Evolutionary conservation across 441 rosid species (phyloP).

Genomic region (Viola pubescens): DNA sequence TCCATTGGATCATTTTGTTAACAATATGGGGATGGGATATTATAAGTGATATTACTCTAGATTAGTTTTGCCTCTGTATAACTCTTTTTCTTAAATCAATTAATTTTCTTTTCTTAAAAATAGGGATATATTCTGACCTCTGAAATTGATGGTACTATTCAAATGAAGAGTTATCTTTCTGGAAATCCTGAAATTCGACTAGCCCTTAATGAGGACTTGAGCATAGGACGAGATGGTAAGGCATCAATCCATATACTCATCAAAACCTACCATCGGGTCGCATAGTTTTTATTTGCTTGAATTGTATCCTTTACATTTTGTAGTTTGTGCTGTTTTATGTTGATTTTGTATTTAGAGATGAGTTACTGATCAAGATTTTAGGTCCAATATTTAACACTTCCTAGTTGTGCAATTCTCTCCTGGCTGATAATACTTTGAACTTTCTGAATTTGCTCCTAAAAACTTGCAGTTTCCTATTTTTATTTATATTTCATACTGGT

Average conservation of each 20-base stretch:
- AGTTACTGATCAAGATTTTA: too few species aligned
- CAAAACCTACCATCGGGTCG: not conserved
- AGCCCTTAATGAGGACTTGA: conserved; percentile 87
- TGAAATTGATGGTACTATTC: conserved; percentile 97
- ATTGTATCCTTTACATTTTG: not conserved
- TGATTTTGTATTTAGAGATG: too few species aligned
- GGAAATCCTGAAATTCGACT: conserved; percentile 95
- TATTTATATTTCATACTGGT: too few species aligned
- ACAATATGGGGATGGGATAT: too few species aligned
- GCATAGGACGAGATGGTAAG: conserved; percentile 79
- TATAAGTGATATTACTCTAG: too few species aligned
- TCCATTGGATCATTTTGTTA: too few species aligned
- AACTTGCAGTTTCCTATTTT: too few species aligned
- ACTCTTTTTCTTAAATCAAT: not conserved
- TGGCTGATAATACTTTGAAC: not conserved
- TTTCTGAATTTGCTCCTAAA: not conserved
- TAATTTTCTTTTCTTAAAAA: conserved; percentile 4
- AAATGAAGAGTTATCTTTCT: conserved; percentile 94
- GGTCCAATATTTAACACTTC: not conserved
- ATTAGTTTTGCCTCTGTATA: too few species aligned
- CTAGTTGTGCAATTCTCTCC: not conserved
- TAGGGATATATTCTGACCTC: conserved; percentile 97
- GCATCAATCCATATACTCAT: conserved; percentile 62
- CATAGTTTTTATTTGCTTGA: not conserved
- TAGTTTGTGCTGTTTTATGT: too few species aligned